Base-by-base conservation (phyloP, 164 flowering plant species). In the Annona squamosa region DNA sequence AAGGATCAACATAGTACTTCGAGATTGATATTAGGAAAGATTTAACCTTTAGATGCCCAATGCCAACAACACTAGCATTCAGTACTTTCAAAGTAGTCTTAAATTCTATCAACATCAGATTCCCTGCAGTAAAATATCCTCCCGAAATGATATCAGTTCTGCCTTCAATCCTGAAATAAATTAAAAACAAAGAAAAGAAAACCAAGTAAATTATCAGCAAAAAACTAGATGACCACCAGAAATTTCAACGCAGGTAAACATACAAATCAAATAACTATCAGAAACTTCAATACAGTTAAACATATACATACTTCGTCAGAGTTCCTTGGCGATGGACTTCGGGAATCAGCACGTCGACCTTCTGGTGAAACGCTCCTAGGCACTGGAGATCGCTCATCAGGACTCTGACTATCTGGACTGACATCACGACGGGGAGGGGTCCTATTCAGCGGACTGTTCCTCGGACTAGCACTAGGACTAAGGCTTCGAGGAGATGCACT, bases 401-500 rank as follows among this genome's bases (percentile, higher is more conserved):
- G 79, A 45, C 76, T 77, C 70, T 81, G 85, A 59, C 73, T 79
- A 48, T 73, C 82, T 73, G 91, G 88, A 73, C 90, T 91, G 63
- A 17, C 87, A 71, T 37, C 85, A 76, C 78, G 80, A 41, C 84
- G 69, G 63, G 84, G 79, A 44, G 75, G 64, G 18, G 73, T 76
- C 76, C 78, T 86, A 45, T 72, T 81, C 19, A 88, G 91, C 41
- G 91, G 84, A 61, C 73, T 77, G 48, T 90, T 89, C 80, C 85
- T 86, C 72, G 95, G 84, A 74, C 84, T 85, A 13, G 18, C 46
- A 67, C 78, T 71, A 37, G 85, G 84, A 72, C 74, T 72, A 26
- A 83, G 82, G 64, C 84, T 79, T 68, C 65, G 84, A 80, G 94
- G 94, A 44, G 92, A 91, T 45, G 81, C 84, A 80, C 97, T 89